Evolutionary conservation across 148 eudicot species (phyloP).

Genomic region (Gaultheria prostrata): DNA sequence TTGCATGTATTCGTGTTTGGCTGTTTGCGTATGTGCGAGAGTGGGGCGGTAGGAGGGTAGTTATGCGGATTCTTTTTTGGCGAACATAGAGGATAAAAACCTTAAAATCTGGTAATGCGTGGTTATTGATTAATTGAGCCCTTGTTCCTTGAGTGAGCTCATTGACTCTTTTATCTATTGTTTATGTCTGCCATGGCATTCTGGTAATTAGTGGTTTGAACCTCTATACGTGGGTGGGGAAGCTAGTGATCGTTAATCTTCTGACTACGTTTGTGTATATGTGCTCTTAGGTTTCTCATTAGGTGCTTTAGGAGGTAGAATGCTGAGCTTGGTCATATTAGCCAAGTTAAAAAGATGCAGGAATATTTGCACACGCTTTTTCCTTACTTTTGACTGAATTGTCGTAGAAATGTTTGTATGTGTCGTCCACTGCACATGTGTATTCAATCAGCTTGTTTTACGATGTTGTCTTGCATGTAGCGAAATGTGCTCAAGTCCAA

Average conservation of each 20-base stretch:
- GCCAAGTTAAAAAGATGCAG: neutral
- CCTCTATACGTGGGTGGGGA: neutral
- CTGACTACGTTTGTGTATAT: neutral
- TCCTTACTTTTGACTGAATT: neutral
- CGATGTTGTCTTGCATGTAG: neutral
- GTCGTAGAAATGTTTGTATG: neutral
- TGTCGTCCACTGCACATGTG: neutral
- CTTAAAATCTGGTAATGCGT: neutral
- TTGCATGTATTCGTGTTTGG: no score
- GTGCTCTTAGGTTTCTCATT: constrained; percentile 5
- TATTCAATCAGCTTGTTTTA: neutral
- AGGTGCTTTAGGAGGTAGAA: neutral
- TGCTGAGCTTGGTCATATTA: neutral
- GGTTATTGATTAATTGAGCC: neutral
- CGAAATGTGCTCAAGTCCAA: neutral
- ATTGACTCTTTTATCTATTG: neutral
- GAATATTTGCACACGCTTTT: neutral
- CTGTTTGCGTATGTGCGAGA: neutral
- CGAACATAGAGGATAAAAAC: neutral
- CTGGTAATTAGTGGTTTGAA: neutral
- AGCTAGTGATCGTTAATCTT: neutral
- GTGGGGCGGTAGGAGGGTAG: no score
- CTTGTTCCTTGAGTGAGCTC: neutral
- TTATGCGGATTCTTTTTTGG: neutral
- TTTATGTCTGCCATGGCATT: neutral